Base-by-base conservation (phyloP, 768 basidiomycete species). In the Gyrodon lividus region DNA sequence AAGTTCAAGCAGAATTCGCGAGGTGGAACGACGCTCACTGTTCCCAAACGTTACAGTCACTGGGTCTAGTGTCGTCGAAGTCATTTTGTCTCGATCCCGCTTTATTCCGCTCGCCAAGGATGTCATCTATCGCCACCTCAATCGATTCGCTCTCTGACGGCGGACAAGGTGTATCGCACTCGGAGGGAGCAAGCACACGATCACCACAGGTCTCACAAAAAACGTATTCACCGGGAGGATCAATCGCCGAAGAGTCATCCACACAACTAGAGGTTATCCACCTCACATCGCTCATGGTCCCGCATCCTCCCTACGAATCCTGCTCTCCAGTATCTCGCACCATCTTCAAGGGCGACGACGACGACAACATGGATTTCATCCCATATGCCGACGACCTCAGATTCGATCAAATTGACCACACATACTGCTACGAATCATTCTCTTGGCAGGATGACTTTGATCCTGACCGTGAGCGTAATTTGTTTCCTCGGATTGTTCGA, bases 341-440 rank as follows among this genome's bases (percentile, higher is more conserved):
- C 41, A 68, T 82, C 14, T 72, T 75, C 40, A 69, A 72, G 16
- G 84, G 81, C 4, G 85, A 87, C 52, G 86, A 87, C 51, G 68
- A 79, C 6, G 70, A 74, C 52, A 64, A 69, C 19, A 76, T 87
- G 73, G 72, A 74, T 2, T 89, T 86, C 61, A 65, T 86, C 6
- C 85, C 86, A 2, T 80, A 80, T 46, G 72, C 78, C 0, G 85
- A 89, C 58, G 86, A 88, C 39, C 73, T 75, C 3, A 58, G 42
- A 0, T 89, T 89, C 55, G 57, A 80, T 44, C 67, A 63, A 30
- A 26, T 40, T 3, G 58, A 45, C 14, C 78, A 86, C 55, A 58
- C 67, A 2, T 46, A 59, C 13, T 71, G 77, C 5, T 78, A 85
- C 62, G 62, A 59, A 8, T 60, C 62, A 2, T 71, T 82, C 46